Base-by-base conservation (phyloP, 169 alveolate genomes). In the Cytauxzoon felis region DNA sequence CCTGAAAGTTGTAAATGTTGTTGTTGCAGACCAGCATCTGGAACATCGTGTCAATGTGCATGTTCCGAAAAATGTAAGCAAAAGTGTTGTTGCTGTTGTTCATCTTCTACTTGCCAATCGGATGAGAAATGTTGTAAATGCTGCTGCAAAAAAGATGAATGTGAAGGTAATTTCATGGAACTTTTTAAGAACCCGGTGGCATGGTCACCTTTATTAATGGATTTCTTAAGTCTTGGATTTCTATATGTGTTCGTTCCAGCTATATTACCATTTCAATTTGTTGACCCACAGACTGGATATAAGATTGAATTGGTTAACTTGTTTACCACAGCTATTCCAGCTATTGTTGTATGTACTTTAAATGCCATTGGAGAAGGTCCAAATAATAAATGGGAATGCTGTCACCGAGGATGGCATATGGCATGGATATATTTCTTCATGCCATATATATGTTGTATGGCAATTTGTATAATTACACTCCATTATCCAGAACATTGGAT, bases 181-280 rank as follows among this genome's bases (percentile, higher is more conserved):
- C n/a, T n/a, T n/a, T n/a, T n/a, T n/a, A n/a, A n/a, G n/a, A n/a
- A n/a, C n/a, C n/a, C n/a, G n/a, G n/a, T 9, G 36, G 64, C 64
- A 5, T 38, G 52, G 52, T 59, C 69, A 18, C 69, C 69, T 7
- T 30, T 59, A 21, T 40, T 59, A 32, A 59, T 63, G 75, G 19
- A 50, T 11, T 64, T 40, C 7, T 21, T 63, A 2, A 24, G 52
- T 27, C 16, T 33, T 21, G 18, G 56, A 2, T 18, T 63, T 19
- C 40, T 9, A 19, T 51, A 51, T 26, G 9, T 16, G 21, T 49
- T 63, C 48, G 48, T 51, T 34, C 75, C 75, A 19, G 82, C 69
- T 36, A 48, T 63, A n/a, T 64, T 68, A 21, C 75, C 75, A 9
- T 63, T 51, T 18, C 33, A 63, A 47, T 53, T 63, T 19, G 48